Percentiles rank a stretch among this genome's conserved stretches.
Evolutionary conservation across 768 basidiomycete species (phyloP).

Genomic region (Megacollybia marginata): DNA sequence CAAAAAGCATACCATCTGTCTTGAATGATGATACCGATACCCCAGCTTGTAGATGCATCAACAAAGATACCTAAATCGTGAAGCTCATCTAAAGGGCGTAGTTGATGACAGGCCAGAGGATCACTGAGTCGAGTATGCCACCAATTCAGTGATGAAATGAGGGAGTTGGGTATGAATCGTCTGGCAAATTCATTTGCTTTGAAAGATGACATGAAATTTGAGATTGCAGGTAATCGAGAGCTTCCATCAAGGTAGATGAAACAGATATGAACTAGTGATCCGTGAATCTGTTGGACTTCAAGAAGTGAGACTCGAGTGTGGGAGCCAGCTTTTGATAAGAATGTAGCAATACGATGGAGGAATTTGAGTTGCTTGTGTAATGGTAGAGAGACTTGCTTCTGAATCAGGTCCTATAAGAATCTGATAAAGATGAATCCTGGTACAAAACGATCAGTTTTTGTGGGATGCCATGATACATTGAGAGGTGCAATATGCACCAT

Average conservation of each 20-base stretch:
- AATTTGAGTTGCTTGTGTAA: conserved; percentile 4
- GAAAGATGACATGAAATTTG: background rate
- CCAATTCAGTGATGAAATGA: background rate
- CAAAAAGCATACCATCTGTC: conserved; percentile 3
- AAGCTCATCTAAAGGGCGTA: background rate
- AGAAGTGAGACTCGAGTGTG: background rate
- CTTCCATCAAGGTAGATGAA: conserved; percentile 6
- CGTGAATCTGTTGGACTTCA: conserved; percentile 1
- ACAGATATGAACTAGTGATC: conserved; percentile 9
- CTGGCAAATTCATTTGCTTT: background rate
- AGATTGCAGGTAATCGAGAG: background rate
- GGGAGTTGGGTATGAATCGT: background rate
- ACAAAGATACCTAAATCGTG: conserved; percentile 6
- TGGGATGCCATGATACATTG: conserved; percentile 10
- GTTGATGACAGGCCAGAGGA: background rate
- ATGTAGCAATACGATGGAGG: background rate
- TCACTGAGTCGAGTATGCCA: background rate
- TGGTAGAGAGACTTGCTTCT: conserved; percentile 8
- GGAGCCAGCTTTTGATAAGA: conserved; percentile 1
- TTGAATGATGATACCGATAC: conserved; percentile 1
- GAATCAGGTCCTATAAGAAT: conserved; percentile 9
- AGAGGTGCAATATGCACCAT: background rate
- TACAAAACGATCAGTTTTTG: conserved; percentile 5
- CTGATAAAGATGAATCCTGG: conserved; percentile 9
- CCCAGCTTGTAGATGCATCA: conserved; percentile 3